Base-by-base conservation (phyloP, 116 monocot species). In the Thalassia testudinum region DNA sequence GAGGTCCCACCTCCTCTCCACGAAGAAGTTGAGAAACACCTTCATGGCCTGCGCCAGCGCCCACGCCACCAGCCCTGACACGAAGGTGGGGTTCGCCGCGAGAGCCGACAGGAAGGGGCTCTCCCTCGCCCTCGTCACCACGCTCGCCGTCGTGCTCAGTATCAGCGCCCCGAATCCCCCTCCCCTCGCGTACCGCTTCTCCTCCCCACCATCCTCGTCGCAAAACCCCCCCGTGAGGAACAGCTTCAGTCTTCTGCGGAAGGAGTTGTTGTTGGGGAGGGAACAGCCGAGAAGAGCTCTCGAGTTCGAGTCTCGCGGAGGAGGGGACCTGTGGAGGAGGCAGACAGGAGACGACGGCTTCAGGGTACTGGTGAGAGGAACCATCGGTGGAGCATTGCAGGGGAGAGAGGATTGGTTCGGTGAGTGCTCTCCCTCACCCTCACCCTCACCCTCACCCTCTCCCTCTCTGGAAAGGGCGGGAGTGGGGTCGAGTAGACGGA, bases 71-170 rank as follows among this genome's bases (percentile, higher is more conserved):
- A 82, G 44, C 50, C 91, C 91, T 4, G 91, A 91, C 18, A 91
- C 68, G 69, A 91, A 91, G 7, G 91, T 91, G 43, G 91, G 91
- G 66, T 91, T 91, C 34, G 21, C 74, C 1, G 86, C 73, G 27
- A 91, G 60, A 3, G 73, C 50, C 22, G 29, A 29, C 0, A 91
- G 37, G 52, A 76, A 79, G 7, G 91, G 85, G 47, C 70, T 81
- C 19, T 5, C 45, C 67, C 19, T 40, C 24, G 58, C 59, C 22
- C 43, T 37, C 52, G 49, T 21, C 20, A 38, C 42, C n/a, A 38
- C 66, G 21, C 58, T 16, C 15, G 59, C 51, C 1, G 66, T 66
- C 21, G 65, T 66, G 57, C 65, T 50, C 37, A 66, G 57, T 12
- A 57, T 56, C 49, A 66, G 12, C 7, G 49, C 50, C 18, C 56